phyloP scores from a whole-genome alignment of 1,284 basidiomycete species.

The Prillingera fragicola region DNA sequence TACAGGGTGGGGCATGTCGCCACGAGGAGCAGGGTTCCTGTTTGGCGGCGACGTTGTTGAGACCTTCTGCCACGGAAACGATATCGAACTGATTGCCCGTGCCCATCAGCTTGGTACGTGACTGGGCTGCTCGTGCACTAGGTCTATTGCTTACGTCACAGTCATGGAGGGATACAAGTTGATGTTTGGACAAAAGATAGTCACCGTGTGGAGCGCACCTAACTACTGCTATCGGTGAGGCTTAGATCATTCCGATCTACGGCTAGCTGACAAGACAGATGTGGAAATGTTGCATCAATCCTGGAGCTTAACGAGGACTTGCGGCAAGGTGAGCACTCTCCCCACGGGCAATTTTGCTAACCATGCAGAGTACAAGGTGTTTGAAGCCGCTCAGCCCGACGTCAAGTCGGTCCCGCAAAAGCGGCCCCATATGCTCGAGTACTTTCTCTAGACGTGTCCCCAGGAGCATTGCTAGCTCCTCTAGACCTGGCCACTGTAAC shows the following conservation, averaged over 20 bases:
- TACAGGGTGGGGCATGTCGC: conserved; percentile 91
- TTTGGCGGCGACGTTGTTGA: conserved; percentile 92
- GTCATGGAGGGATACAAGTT: conserved; percentile 98
- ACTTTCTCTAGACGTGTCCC: conserved; percentile 33
- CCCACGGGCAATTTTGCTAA: conserved; percentile 61
- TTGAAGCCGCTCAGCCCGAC: conserved; percentile 55
- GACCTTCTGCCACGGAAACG: conserved; percentile 82
- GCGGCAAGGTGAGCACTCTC: conserved; percentile 68
- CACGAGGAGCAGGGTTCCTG: conserved; percentile 89
- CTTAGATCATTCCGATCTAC: not conserved
- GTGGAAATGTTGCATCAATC: conserved; percentile 90
- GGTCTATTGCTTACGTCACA: not conserved
- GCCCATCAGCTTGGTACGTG: conserved; percentile 75
- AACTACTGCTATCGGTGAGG: conserved; percentile 94
- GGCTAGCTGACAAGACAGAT: conserved; percentile 52
- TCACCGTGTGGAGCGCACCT: conserved; percentile 97
- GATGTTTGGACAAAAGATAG: conserved; percentile 93
- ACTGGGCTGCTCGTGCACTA: not conserved
- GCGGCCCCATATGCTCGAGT: conserved; percentile 56
- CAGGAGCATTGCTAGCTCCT: too few species aligned
- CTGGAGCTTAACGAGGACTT: conserved; percentile 86
- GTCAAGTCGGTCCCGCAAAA: conserved; percentile 82
- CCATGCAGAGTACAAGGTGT: conserved; percentile 68
- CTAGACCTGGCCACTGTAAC: too few species aligned
- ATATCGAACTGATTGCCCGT: conserved; percentile 88